A percentile compares a stretch with the other conserved stretches of the same genome.
Conservation (phyloP, 805 yeast species). For the Candida suzukii region DNA sequence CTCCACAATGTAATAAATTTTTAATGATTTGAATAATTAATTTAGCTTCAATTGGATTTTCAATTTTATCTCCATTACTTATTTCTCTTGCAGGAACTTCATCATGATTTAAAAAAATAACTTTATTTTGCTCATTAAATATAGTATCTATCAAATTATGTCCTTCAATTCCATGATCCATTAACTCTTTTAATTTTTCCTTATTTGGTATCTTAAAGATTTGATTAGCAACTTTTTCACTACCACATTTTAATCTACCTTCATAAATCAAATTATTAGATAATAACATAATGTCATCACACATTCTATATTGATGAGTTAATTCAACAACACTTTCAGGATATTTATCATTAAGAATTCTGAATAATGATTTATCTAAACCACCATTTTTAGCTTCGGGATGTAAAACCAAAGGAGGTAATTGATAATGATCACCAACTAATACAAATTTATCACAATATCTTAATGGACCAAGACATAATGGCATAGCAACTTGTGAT, state of each 20-base stretch:
- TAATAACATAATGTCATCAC: constrained; percentile 76
- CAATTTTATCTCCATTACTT: constrained; percentile 56
- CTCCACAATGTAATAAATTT: constrained; percentile 53
- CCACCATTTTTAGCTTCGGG: constrained; percentile 60
- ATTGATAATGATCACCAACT: constrained; percentile 95
- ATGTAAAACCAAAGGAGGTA: constrained; percentile 80
- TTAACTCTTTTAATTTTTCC: constrained; percentile 13
- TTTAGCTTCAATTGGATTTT: constrained; percentile 66
- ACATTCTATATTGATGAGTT: constrained; percentile 87
- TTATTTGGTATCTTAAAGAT: constrained; percentile 41
- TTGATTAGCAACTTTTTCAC: constrained; percentile 53
- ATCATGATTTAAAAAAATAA: constrained; percentile 79
- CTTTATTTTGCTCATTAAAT: constrained; percentile 49
- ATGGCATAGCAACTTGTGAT: constrained; percentile 88
- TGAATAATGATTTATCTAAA: constrained; percentile 71
- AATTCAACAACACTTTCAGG: constrained; percentile 75
- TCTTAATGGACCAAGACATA: constrained; percentile 81
- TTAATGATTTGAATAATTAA: constrained; percentile 57
- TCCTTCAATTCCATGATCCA: constrained; percentile 2
- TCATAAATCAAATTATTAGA: constrained; percentile 76
- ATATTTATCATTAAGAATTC: constrained; percentile 59
- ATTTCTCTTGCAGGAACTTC: constrained; percentile 50
- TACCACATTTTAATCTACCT: constrained; percentile 73
- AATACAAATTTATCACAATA: constrained; percentile 73
- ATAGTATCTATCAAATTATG: constrained; percentile 50